Evolutionary conservation across 441 rosid genomes (phyloP).

Genomic region (Euphorbia neoarborescens): DNA sequence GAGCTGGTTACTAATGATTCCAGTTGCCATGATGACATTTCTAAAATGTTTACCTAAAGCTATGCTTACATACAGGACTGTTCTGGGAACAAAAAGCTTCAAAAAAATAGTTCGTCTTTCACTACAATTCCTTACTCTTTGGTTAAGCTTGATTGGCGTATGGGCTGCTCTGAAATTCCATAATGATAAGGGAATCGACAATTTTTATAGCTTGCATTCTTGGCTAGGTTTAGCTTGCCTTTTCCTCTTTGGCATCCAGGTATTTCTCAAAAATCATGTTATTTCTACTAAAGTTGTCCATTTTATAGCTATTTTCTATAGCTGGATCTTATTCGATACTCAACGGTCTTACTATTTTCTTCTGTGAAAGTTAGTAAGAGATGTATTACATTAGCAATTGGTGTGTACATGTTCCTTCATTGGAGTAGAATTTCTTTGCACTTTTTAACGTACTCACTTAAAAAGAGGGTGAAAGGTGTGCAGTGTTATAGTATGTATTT

Average conservation of each 20-base stretch:
- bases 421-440: too few species aligned
- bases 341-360: too few species aligned
- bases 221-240: constrained; percentile 89
- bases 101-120: constrained; percentile 73
- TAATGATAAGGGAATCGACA: constrained; percentile 83
- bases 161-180: constrained; percentile 94
- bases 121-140: constrained; percentile 56
- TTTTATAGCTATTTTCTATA: too few species aligned
- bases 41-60: constrained; percentile 40
- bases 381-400: too few species aligned
- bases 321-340: too few species aligned
- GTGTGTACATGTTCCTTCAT: too few species aligned
- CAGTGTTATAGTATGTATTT: too few species aligned
- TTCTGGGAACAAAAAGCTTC: constrained; percentile 69
- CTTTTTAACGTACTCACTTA: too few species aligned
- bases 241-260: constrained; percentile 77
- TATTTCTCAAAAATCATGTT: constrained; percentile 18
- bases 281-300: too few species aligned
- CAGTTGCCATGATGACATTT: not conserved
- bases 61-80: constrained; percentile 84
- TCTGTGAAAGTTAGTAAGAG: too few species aligned
- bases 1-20: not conserved
- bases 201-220: constrained; percentile 93
- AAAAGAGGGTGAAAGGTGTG: too few species aligned
- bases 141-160: constrained; percentile 61